These are phyloP conservation scores for Nigrograna mackinnonii DNA, from an alignment of 2,329 filamentous ascomycete genomes.

Conservation along the genomic window DNA sequence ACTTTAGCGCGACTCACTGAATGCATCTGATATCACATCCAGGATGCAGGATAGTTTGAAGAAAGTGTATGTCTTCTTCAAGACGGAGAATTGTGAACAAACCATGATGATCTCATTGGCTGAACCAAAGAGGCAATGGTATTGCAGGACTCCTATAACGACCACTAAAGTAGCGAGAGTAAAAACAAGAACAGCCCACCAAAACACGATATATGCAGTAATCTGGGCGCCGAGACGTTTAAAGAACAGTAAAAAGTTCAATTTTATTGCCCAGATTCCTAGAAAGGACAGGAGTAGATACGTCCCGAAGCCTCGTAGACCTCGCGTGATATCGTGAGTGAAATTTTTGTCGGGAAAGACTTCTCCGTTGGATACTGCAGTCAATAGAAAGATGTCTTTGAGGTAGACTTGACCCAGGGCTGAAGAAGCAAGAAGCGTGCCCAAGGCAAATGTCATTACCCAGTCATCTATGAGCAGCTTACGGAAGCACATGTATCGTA, in stretches of 20 bases:
- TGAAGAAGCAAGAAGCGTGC: constrained; percentile 1
- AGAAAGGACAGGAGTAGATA: constrained; percentile 2
- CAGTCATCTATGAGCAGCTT: constrained; percentile 10
- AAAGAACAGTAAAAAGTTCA: constrained; percentile 16
- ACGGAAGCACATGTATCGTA: constrained; percentile 12
- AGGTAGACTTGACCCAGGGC: constrained; percentile 8
- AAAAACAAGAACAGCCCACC: constrained; percentile 9
- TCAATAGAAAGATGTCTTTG: constrained; percentile 4
- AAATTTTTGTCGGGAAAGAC: constrained; percentile 3
- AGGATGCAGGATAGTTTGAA: constrained; percentile 4
- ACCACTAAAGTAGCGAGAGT: constrained; percentile 6
- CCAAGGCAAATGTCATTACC: constrained; percentile 11
- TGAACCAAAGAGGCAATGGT: constrained; percentile 4
- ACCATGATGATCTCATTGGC: not conserved
- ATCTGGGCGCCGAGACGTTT: constrained; percentile 10
- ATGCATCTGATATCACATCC: constrained; percentile 8
- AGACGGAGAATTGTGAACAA: not conserved
- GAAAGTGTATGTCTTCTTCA: constrained; percentile 2
- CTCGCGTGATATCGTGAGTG: not conserved
- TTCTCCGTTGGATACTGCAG: constrained; percentile 7
- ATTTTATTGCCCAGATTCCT: constrained; percentile 10
- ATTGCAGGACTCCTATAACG: constrained; percentile 6
- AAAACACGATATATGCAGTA: constrained; percentile 5
- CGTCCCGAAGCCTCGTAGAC: constrained; percentile 5
- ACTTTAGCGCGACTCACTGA: too few species aligned